These are phyloP conservation scores for Grammothele lineata DNA, from an alignment of 768 basidiomycete genomes.

Conservation along the genomic window DNA sequence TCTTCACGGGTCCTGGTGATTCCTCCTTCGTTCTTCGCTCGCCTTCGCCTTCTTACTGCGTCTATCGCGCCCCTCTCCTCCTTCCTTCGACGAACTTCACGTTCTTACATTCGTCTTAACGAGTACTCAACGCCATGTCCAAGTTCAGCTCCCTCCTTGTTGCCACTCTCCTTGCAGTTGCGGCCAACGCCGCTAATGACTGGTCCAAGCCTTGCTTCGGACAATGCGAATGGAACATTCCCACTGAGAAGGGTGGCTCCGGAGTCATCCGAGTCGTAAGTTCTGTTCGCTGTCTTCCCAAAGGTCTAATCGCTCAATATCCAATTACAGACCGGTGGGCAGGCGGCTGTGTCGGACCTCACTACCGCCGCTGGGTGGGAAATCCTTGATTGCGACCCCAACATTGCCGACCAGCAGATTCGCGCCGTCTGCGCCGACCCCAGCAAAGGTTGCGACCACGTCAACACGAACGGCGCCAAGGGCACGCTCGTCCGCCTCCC, in stretches of 20 bases:
- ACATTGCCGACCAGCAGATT: slow-evolving; percentile 39
- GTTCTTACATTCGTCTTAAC: not conserved
- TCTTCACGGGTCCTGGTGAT: slow-evolving; percentile 2
- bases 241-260: slow-evolving; percentile 2
- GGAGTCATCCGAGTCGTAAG: slow-evolving; percentile 14
- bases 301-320: not conserved
- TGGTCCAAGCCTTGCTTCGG: slow-evolving; percentile 16
- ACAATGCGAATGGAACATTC: slow-evolving; percentile 12
- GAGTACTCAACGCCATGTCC: slow-evolving; percentile 14
- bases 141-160: slow-evolving; percentile 10
- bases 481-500: slow-evolving; percentile 54
- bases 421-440: slow-evolving; percentile 42
- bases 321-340: slow-evolving; percentile 18
- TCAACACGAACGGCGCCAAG: slow-evolving; percentile 37
- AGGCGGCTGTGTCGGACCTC: slow-evolving; percentile 32
- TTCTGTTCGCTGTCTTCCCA: too few species aligned
- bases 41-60: not conserved
- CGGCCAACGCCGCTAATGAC: slow-evolving; percentile 14
- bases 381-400: slow-evolving; percentile 42
- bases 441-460: slow-evolving; percentile 33
- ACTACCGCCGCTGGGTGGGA: slow-evolving; percentile 48
- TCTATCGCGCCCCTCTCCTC: not conserved
- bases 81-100: not conserved
- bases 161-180: slow-evolving; percentile 12
- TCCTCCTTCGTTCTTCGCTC: not conserved